phyloP scores from a whole-genome alignment of 1,284 basidiomycete species.

The Malassezia restricta region DNA sequence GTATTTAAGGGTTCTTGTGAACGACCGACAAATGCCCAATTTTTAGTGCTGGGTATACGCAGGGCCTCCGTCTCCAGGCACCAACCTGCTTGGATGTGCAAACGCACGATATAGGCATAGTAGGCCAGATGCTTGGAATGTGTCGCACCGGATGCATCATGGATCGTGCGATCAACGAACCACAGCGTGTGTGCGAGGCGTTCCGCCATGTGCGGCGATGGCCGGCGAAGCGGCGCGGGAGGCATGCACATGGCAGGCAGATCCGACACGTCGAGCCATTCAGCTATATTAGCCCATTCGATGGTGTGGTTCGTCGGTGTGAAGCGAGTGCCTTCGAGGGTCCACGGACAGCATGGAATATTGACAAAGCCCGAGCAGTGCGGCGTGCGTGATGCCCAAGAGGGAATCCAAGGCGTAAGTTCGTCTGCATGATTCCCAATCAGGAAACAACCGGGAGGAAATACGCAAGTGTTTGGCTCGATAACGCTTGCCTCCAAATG shows the following conservation, averaged over 20 bases:
- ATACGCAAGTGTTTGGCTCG: background rate
- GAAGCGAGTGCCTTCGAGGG: conserved; percentile 43
- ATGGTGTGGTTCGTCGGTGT: conserved; percentile 32
- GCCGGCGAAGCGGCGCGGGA: background rate
- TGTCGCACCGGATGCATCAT: background rate
- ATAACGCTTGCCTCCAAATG: conserved; percentile 18
- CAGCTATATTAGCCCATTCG: background rate
- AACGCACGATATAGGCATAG: conserved; percentile 38
- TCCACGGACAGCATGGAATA: conserved; percentile 70
- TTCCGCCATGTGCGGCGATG: background rate
- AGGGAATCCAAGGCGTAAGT: conserved; percentile 55
- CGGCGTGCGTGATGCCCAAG: conserved; percentile 32
- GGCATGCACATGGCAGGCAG: conserved; percentile 5
- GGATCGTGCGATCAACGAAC: conserved; percentile 8
- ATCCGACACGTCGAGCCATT: background rate
- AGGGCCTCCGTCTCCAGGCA: conserved; percentile 69
- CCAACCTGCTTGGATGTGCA: conserved; percentile 61
- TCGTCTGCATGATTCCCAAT: conserved; percentile 96
- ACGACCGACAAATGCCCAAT: conserved; percentile 67
- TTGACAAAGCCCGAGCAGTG: conserved; percentile 59
- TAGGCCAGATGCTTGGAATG: conserved; percentile 47
- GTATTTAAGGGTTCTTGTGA: no score
- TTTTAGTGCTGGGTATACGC: conserved; percentile 79
- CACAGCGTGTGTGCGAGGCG: conserved; percentile 1
- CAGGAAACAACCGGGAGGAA: conserved; percentile 53